These are phyloP conservation scores for Rhizomucor pusillus DNA, from an alignment of 371 early-diverging fungal genomes.

Conservation along the genomic window DNA sequence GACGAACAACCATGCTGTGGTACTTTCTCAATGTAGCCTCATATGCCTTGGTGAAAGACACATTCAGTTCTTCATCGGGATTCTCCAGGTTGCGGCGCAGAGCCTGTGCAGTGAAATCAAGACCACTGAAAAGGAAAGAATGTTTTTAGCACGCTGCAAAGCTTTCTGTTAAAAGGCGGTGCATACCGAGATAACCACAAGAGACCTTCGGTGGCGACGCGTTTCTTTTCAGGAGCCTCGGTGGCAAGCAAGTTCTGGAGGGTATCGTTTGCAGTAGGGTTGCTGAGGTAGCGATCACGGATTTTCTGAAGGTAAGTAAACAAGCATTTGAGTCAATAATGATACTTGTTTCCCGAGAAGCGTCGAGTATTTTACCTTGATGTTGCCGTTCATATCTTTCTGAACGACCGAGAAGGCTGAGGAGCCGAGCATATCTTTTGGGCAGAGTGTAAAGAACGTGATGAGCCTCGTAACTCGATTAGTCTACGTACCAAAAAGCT, in stretches of 20 bases:
- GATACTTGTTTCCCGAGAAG: neutral
- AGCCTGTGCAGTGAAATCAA: conserved; percentile 85
- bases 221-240: conserved; percentile 75
- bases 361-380: conserved; percentile 54
- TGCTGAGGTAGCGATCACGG: conserved; percentile 59
- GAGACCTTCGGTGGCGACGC: conserved; percentile 85
- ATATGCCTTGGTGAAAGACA: conserved; percentile 85
- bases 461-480: neutral
- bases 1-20: conserved; percentile 84
- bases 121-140: conserved; percentile 37
- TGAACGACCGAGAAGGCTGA: conserved; percentile 83
- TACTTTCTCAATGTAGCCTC: conserved; percentile 69
- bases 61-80: conserved; percentile 73
- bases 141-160: no score
- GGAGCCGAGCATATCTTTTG: conserved; percentile 62
- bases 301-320: conserved; percentile 62
- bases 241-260: conserved; percentile 75
- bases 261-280: conserved; percentile 70
- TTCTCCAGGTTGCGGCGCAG: conserved; percentile 70
- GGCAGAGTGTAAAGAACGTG: neutral
- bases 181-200: conserved; percentile 94
- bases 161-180: no score
- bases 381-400: conserved; percentile 87
- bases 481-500: conserved; percentile 73
- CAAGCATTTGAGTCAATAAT: neutral